Base-by-base conservation (phyloP, 192 early-diverging fungal species). In the Chytriomyces sp. region DNA sequence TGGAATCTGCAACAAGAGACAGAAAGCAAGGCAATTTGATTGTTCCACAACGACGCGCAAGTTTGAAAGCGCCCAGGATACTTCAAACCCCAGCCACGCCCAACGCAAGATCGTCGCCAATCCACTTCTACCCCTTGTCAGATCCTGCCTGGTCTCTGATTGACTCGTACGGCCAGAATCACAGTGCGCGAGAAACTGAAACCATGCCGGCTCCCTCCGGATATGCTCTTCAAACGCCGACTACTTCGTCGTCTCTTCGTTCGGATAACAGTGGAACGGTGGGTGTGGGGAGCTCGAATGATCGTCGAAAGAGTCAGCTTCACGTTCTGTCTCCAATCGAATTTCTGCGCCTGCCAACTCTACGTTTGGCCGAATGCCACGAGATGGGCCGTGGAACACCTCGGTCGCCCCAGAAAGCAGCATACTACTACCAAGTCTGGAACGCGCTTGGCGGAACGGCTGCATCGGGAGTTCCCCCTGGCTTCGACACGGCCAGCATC, bases 361-460 rank as follows among this genome's bases (percentile, higher is more conserved):
- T 73, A 7, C 71, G 71, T 9, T 45, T 73, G 5, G 71, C 71
- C 5, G 71, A 73, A 26, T 73, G 71, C 45, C 49, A 73, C 44
- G 71, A 73, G 28, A 26, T 73, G 7, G 71, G 71, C 9, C 59
- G 71, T 10, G 71, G 71, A 8, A 45, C 49, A 23, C 44, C 60
- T 9, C 5, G 26, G 71, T 73, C 71, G 6, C 26, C n/a, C 11
- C 10, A 23, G 26, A 73, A 47, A 26, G 71, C 71, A 6, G 71
- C 71, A 43, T 60, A 73, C 60, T 73, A 73, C 61, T 73, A 73
- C 49, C 71, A 73, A 46, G 71, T 73, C 7, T 73, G 71, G 71
- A 35, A 73, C 35, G 53, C 71, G 4, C 60, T 73, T 28, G 71
- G 71, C 5, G 71, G 71, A 59, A 35, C 35, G 35, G 35, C 35